Percentiles rank a stretch among this genome's conserved stretches.
These are phyloP conservation scores for Hirsutella thompsonii DNA, from an alignment of 2,329 filamentous ascomycete genomes.

Conservation along the genomic window DNA sequence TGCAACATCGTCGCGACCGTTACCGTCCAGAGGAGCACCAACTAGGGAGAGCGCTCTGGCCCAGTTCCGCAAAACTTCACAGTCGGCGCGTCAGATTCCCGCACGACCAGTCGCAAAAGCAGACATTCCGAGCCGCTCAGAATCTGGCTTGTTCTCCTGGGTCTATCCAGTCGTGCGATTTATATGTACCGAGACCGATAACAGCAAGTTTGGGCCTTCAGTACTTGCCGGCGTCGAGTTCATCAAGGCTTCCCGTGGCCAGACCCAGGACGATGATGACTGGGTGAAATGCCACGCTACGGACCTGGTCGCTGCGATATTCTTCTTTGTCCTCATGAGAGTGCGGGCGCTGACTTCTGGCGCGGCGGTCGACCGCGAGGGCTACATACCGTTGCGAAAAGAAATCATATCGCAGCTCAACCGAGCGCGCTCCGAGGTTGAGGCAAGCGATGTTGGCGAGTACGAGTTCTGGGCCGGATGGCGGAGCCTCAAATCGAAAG, in stretches of 20 bases:
- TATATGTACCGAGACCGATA: conserved; percentile 46
- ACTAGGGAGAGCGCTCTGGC: conserved; percentile 31
- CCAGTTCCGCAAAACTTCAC: conserved; percentile 24
- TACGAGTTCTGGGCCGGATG: conserved; percentile 41
- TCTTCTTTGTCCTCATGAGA: conserved; percentile 44
- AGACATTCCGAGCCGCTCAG: conserved; percentile 11
- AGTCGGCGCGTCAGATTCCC: conserved; percentile 19
- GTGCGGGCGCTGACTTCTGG: conserved; percentile 27
- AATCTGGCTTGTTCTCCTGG: conserved; percentile 45
- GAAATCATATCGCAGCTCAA: conserved; percentile 30
- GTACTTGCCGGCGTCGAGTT: conserved; percentile 61
- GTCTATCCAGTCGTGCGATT: conserved; percentile 54
- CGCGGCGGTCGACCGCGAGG: conserved; percentile 24
- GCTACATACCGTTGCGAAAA: conserved; percentile 32
- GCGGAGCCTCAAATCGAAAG: conserved; percentile 31
- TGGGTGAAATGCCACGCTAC: conserved; percentile 36
- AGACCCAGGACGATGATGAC: conserved; percentile 31
- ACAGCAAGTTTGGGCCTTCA: conserved; percentile 53
- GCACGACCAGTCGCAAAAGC: conserved; percentile 26
- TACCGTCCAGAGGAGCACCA: conserved; percentile 30
- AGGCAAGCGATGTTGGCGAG: conserved; percentile 24
- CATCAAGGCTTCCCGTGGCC: conserved; percentile 30
- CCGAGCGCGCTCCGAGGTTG: conserved; percentile 27
- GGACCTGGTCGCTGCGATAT: conserved; percentile 45
- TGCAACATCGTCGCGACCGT: conserved; percentile 15